Percentiles rank a stretch among this genome's conserved stretches.
Conservation (phyloP, 441 rosid genomes). For the Capsella rubella region DNA sequence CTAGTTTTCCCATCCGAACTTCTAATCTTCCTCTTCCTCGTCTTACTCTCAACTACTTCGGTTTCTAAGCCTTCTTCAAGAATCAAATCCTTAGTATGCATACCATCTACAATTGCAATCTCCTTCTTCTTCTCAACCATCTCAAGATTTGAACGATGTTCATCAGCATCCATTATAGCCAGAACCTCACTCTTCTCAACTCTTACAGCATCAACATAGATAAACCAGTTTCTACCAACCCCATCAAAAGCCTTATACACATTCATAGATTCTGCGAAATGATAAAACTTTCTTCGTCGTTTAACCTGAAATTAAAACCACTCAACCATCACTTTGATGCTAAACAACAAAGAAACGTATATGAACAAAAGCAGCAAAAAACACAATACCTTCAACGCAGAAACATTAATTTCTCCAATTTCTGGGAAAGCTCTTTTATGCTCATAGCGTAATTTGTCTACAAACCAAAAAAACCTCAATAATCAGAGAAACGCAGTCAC, state of each 20-base stretch:
- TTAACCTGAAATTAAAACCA: constrained; percentile 51
- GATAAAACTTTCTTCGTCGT: constrained; percentile 56
- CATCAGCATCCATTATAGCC: constrained; percentile 11
- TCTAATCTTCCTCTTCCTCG: constrained; percentile 17
- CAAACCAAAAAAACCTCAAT: neutral
- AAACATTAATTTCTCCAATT: constrained; percentile 28
- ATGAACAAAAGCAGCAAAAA: neutral
- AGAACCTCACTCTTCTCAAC: constrained; percentile 16
- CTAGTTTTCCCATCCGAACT: neutral
- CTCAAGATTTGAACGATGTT: constrained; percentile 12
- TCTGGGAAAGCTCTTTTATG: constrained; percentile 15
- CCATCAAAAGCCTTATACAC: constrained; percentile 61
- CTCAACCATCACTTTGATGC: neutral
- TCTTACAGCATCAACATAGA: constrained; percentile 56
- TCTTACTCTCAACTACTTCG: constrained; percentile 6
- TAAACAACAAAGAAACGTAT: neutral
- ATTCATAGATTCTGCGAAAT: constrained; percentile 58
- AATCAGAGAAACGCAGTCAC: neutral
- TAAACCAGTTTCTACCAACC: constrained; percentile 52
- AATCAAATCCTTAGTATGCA: neutral
- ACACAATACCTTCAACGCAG: constrained; percentile 23
- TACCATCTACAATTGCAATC: neutral
- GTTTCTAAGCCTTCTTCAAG: neutral
- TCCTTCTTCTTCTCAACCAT: constrained; percentile 7
- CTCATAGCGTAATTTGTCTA: constrained; percentile 18